Base-by-base conservation (phyloP, 2,329 filamentous ascomycete genomes). In the Fusarium sp. region DNA sequence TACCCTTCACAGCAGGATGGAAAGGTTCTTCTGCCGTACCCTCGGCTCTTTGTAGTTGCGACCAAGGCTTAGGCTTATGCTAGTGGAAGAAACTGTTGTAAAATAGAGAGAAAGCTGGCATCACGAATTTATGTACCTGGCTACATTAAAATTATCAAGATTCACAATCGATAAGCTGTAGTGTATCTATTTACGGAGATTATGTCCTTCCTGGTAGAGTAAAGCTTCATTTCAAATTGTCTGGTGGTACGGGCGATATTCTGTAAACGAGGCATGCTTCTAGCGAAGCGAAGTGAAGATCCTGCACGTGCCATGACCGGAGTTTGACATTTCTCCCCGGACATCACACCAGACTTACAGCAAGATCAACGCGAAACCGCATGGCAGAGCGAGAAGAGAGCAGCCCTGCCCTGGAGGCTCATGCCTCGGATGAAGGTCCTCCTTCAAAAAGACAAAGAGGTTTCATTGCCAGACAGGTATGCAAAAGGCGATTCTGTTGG, bases 31-130 rank as follows among this genome's bases (percentile, higher is more conserved):
- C 72, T 89, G 62, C 78, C 75, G n/a, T 89, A 86, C 71, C 87
- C 86, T 21, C 78, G 87, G 43, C 72, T 89, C 49, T 89, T 89
- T 78, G 77, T 89, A 21, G 83, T 89, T 22, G 83, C 84, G 15
- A 70, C 52, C 0, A 70, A 69, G 28, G 55, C 55, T 2, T 68
- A 66, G 31, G 9, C 10, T 31, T 10, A 31, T 31, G 28, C 10
- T 10, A 5, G 5, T 31, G 28, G 28, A 31, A 31, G 10, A 11
- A 31, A 31, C 5, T 3, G 10, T 24, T 13, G 4, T 26, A 13
- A 15, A 21, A 6, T 6, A 31, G 11, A 2, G 0, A 36, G 17
- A 17, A 15, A 36, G 34, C 24, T 24, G 24, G 24, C 24, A 24
- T 24, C 24, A 24, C 24, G 7, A 24, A 24, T 24, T 24, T 7